Percentiles rank a stretch among this genome's conserved stretches.
These are phyloP conservation scores for Xylaria sp. DNA, from an alignment of 2,329 filamentous ascomycete genomes.

Conservation along the genomic window DNA sequence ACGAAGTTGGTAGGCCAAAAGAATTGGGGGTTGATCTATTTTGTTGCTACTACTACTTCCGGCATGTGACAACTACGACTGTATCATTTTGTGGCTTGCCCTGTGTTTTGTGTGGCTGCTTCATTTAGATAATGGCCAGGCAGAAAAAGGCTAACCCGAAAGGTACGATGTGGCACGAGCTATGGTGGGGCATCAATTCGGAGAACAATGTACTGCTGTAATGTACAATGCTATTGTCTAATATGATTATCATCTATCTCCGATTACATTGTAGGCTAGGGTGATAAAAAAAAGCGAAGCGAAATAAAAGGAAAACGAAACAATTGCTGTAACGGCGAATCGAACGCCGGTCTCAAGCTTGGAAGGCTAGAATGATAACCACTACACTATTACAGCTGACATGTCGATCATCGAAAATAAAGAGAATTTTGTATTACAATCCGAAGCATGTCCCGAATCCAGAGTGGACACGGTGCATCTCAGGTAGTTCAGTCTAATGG, in stretches of 20 bases:
- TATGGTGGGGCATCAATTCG: constrained; percentile 23
- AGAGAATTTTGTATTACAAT: too few relatives aligned
- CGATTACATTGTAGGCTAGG: too few relatives aligned
- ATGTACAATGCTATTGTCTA: too few relatives aligned
- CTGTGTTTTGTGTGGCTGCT: constrained; percentile 5
- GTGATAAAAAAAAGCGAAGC: background rate
- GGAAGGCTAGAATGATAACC: constrained; percentile 15
- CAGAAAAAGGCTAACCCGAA: background rate
- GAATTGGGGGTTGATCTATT: background rate
- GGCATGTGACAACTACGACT: constrained; percentile 24
- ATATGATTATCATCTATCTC: too few relatives aligned
- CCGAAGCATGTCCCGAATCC: too few relatives aligned
- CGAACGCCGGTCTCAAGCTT: constrained; percentile 13
- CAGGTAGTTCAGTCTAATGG: too few relatives aligned
- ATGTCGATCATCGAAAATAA: too few relatives aligned
- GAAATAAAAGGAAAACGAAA: background rate
- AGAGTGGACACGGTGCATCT: too few relatives aligned
- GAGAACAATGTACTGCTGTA: background rate
- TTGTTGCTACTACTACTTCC: constrained; percentile 10
- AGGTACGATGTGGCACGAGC: constrained; percentile 26
- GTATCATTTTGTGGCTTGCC: constrained; percentile 1
- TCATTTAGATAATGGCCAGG: background rate
- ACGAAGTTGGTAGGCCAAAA: background rate
- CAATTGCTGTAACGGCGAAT: constrained; percentile 9
- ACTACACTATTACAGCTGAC: constrained; percentile 8